phyloP scores from a whole-genome alignment of 2,329 filamentous ascomycete species.

The Penicillium fuscoglaucum region DNA sequence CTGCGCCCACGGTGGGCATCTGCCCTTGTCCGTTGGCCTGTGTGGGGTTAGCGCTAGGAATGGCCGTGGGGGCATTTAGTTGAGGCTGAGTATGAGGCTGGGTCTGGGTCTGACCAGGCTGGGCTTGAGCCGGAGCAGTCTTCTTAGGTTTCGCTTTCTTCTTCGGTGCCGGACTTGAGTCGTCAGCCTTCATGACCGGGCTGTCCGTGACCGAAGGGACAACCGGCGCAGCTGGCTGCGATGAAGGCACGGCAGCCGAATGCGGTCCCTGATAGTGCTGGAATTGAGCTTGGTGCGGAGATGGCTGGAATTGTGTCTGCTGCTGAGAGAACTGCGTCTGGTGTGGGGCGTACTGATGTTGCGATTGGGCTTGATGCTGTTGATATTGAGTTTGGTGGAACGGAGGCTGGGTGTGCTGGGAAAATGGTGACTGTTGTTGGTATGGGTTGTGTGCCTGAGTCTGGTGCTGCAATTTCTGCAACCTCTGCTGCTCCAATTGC shows the following conservation, averaged over 20 bases:
- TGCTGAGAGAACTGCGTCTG: constrained; percentile 23
- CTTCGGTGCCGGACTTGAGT: constrained; percentile 21
- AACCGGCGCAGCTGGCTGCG: constrained; percentile 7
- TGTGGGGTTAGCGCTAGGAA: constrained; percentile 4
- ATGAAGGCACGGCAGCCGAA: constrained; percentile 7
- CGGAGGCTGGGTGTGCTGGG: constrained; percentile 21
- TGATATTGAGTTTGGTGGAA: constrained; percentile 27
- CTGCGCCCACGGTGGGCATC: constrained; percentile 1
- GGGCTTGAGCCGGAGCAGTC: constrained; percentile 1
- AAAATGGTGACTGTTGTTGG: constrained; percentile 25
- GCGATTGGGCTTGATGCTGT: constrained; percentile 22
- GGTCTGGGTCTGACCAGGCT: background rate
- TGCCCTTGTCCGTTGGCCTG: constrained; percentile 22
- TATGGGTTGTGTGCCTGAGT: constrained; percentile 27
- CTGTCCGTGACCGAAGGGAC: constrained; percentile 7
- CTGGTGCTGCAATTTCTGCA: constrained; percentile 25
- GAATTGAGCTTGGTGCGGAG: constrained; percentile 19
- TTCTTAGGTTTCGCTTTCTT: constrained; percentile 24
- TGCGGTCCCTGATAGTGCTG: constrained; percentile 25
- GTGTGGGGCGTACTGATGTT: constrained; percentile 16
- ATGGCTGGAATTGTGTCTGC: constrained; percentile 10
- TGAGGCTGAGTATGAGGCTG: constrained; percentile 3
- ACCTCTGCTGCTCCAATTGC: constrained; percentile 19
- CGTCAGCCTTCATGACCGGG: constrained; percentile 12
- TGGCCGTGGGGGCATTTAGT: background rate